Evolutionary conservation across 208 protist species (phyloP).

Genomic region (Crithidia fasciculata): DNA sequence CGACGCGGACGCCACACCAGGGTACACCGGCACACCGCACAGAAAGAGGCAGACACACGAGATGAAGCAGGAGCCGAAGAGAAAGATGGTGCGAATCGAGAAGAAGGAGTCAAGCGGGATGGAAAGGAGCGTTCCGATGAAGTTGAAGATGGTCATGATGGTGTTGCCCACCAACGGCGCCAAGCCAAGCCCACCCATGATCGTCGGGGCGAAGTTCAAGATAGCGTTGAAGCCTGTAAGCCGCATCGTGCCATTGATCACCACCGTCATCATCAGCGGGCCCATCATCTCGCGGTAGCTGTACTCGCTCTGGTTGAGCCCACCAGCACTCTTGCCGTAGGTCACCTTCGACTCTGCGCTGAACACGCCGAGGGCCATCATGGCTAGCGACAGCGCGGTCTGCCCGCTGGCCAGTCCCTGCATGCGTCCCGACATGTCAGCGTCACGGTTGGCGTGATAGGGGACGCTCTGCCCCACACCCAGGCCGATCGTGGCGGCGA

Average conservation of each 20-base stretch:
- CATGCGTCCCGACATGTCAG: constrained; percentile 36
- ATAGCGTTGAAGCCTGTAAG: constrained; percentile 73
- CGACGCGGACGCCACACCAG: constrained; percentile 35
- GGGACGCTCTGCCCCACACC: constrained; percentile 25
- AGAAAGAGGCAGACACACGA: constrained; percentile 48
- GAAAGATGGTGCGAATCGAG: constrained; percentile 44
- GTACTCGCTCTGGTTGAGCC: constrained; percentile 9
- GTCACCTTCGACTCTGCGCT: constrained; percentile 21
- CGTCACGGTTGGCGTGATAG: constrained; percentile 27
- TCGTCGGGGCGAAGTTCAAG: constrained; percentile 64
- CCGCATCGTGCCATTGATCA: constrained; percentile 44
- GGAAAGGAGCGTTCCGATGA: constrained; percentile 35
- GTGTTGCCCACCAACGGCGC: constrained; percentile 48
- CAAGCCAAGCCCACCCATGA: constrained; percentile 47
- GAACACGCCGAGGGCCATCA: constrained; percentile 28
- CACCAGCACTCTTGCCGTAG: constrained; percentile 7
- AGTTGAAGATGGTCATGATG: constrained; percentile 61
- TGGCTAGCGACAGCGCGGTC: constrained; percentile 33
- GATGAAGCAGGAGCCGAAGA: constrained; percentile 34
- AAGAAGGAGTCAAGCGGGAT: constrained; percentile 42
- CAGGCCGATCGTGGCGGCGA: constrained; percentile 49
- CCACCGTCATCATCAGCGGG: constrained; percentile 37
- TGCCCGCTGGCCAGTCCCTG: constrained; percentile 45
- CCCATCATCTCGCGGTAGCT: constrained; percentile 34
- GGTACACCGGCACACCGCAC: constrained; percentile 57